A percentile compares a stretch with the other conserved stretches of the same genome.
Conservation (phyloP, 2,329 filamentous ascomycete genomes). For the Domatiomyces catenatus region DNA sequence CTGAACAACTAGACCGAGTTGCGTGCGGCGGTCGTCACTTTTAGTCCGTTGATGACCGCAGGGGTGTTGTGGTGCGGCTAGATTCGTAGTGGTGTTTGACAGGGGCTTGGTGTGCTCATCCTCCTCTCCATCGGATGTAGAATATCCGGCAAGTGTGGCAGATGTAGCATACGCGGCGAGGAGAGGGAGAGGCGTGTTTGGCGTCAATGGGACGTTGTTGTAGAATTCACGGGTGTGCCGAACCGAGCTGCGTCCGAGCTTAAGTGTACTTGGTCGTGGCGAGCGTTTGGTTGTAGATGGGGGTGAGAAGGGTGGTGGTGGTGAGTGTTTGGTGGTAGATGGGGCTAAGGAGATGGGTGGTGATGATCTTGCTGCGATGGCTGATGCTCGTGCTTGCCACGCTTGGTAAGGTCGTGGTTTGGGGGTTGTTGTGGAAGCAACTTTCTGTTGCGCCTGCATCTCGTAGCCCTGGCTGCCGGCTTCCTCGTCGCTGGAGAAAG, state of each 20-base stretch:
- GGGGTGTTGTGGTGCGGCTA: background rate
- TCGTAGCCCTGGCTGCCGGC: background rate
- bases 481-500: background rate
- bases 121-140: background rate
- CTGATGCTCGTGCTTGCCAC: too few relatives aligned
- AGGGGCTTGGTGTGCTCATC: too few relatives aligned
- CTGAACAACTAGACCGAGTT: constrained; percentile 5
- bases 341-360: background rate
- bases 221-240: background rate
- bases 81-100: background rate
- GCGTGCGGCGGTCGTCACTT: background rate
- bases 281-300: background rate
- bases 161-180: background rate
- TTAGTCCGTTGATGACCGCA: background rate
- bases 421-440: background rate
- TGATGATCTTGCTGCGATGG: too few relatives aligned
- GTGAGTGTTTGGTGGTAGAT: background rate
- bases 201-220: background rate
- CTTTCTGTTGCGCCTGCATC: background rate
- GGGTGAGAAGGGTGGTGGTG: too few relatives aligned
- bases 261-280: background rate
- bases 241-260: background rate
- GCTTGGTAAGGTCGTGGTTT: background rate
- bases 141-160: background rate
- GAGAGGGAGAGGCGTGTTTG: background rate